These are phyloP conservation scores for Nitzschia sp. DNA, from an alignment of 108 stramenopile genomes.

Conservation along the genomic window DNA sequence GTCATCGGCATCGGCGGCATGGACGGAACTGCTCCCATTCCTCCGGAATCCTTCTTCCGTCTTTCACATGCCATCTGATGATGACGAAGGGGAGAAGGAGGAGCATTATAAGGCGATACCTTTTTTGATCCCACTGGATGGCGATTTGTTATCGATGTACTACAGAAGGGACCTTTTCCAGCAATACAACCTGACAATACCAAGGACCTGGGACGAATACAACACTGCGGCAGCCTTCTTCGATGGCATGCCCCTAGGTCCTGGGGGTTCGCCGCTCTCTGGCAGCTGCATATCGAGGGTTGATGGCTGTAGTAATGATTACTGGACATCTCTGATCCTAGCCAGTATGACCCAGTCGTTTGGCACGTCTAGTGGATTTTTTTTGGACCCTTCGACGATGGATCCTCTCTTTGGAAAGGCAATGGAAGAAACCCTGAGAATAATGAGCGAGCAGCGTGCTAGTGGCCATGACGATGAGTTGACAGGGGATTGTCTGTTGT, in stretches of 20 bases:
- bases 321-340: slow-evolving; percentile 43
- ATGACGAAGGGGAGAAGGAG: neutral
- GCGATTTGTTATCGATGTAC: slow-evolving; percentile 38
- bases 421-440: slow-evolving; percentile 47
- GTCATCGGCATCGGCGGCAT: slow-evolving; percentile 6
- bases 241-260: slow-evolving; percentile 28
- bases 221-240: slow-evolving; percentile 37
- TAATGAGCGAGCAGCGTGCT: slow-evolving; percentile 30
- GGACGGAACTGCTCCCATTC: slow-evolving; percentile 33
- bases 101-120: slow-evolving; percentile 1
- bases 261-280: slow-evolving; percentile 8
- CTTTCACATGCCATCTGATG: neutral
- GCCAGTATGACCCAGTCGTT: slow-evolving; percentile 47
- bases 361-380: slow-evolving; percentile 42
- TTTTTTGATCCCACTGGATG: slow-evolving; percentile 41
- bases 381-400: slow-evolving; percentile 41
- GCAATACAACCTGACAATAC: slow-evolving; percentile 29
- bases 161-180: slow-evolving; percentile 54
- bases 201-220: slow-evolving; percentile 62
- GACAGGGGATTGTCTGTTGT: slow-evolving; percentile 9
- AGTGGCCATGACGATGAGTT: slow-evolving; percentile 23
- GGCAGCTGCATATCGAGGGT: slow-evolving; percentile 32
- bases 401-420: slow-evolving; percentile 40
- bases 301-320: slow-evolving; percentile 18
- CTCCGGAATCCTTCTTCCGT: slow-evolving; percentile 3